Evolutionary conservation across 225 moss, liverwort and hornwort genomes (phyloP), one percentile per base, ranked within the genome.

Genomic region (Pseudisothecium myosuroides): DNA sequence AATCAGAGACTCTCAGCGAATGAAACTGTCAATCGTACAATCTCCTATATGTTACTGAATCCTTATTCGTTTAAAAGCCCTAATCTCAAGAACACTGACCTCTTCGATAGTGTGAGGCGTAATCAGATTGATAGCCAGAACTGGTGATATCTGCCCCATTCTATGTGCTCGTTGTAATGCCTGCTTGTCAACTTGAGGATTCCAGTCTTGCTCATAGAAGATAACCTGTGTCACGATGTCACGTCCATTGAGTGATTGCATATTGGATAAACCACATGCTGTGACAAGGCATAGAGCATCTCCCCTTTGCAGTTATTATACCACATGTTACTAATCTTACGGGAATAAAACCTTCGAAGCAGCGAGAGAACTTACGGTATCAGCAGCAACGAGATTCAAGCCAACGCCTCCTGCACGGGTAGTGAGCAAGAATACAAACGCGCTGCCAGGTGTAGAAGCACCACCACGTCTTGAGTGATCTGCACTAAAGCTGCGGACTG

Each of bases 141-240:
- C 98, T 77, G 97, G 84, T 61, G 93, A 95, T 27, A 85, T 79
- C 92, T 98, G 98, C 82, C 98, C 97, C 88, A 98, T 98, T 50
- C 97, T 93, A 89, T 98, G 98, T 18, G 95, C 96, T 76, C 98
- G 93, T 88, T 97, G 98, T 84, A 98, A 91, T 59, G 98, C 97
- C 91, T 98, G 98, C 84, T 88, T 96, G 90, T 98, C 98, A 85
- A 91, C 97, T 92, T 98, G 98, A 52, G 98, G 98, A 88, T 98
- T 98, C 98, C 98, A 98, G 80, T 98, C 98, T 93, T 98, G 98
- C 81, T 97, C 97, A 67, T 93, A 98, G 72, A 98, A 98, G 67
- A 98, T 95, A 43, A 98, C 98, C 96, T 98, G 92, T 67, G 82
- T 77, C 84, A 92, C 54, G 36, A 67, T 73, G 74, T 55, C 74